Percentiles rank a stretch among this genome's conserved stretches.
Conservation (phyloP, 257 asterid species). For the Solanum pinnatisectum region DNA sequence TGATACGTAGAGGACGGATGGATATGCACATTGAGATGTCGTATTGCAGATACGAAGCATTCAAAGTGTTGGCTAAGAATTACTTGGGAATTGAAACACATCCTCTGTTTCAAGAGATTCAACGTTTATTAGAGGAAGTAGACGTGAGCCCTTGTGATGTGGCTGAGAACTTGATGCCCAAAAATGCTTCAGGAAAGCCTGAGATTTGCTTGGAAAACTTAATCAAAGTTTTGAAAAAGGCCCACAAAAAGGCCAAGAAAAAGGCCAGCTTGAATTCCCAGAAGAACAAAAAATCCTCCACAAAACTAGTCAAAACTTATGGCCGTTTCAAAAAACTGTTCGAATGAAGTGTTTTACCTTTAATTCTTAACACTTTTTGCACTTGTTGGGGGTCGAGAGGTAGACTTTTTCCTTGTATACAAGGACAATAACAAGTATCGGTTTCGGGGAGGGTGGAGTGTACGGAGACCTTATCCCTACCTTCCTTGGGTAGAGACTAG, state of each 20-base stretch:
- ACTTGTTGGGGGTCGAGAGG: too few species aligned
- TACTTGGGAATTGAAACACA: constrained; percentile 1
- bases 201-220: background rate
- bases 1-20: background rate
- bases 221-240: background rate
- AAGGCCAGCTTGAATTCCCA: background rate
- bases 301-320: background rate
- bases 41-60: background rate
- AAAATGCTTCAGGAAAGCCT: background rate
- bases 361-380: background rate
- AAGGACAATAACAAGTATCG: background rate
- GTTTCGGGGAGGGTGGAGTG: background rate
- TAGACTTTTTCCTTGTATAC: background rate
- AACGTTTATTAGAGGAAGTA: background rate
- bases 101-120: background rate
- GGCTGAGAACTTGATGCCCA: constrained; percentile 1
- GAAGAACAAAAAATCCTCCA: background rate
- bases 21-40: constrained; percentile 1
- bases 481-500: background rate
- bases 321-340: background rate
- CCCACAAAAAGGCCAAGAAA: background rate
- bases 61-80: background rate
- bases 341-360: background rate
- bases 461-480: too few species aligned
- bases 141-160: background rate